phyloP scores from a whole-genome alignment of 108 stramenopile genomes.

The Skeletonema tropicum region DNA sequence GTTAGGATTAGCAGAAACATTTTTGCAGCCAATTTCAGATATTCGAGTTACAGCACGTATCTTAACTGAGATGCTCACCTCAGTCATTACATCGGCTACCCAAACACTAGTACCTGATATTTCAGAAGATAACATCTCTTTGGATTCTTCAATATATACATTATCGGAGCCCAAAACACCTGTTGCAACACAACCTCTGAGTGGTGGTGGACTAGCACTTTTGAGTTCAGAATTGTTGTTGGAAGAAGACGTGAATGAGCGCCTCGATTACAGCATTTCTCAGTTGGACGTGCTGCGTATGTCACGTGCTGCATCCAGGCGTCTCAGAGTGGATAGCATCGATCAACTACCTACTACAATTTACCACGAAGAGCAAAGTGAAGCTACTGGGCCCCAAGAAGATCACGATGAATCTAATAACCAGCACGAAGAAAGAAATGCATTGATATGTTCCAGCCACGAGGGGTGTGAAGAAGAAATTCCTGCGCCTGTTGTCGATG shows the following conservation, averaged over 20 bases:
- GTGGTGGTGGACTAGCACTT: constrained; percentile 7
- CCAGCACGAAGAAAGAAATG: constrained; percentile 35
- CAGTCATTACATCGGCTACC: background rate
- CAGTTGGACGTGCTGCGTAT: constrained; percentile 83
- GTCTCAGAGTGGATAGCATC: constrained; percentile 72
- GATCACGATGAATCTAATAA: constrained; percentile 35
- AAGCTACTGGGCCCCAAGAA: constrained; percentile 53
- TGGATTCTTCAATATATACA: background rate
- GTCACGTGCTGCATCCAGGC: constrained; percentile 69
- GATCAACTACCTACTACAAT: constrained; percentile 62
- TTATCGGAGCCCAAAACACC: background rate
- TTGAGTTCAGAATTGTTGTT: background rate
- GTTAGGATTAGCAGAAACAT: background rate
- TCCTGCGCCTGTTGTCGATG: constrained; percentile 7
- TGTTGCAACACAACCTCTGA: background rate
- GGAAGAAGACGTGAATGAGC: constrained; percentile 26
- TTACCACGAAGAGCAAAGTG: constrained; percentile 40
- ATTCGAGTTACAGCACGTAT: background rate
- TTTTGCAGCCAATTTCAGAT: background rate
- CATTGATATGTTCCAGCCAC: constrained; percentile 19
- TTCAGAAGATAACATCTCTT: background rate
- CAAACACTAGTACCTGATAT: background rate
- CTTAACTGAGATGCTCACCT: background rate
- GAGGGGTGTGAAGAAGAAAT: constrained; percentile 11
- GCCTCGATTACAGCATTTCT: constrained; percentile 76